Base-by-base conservation (phyloP, 495 filamentous ascomycete genomes). In the Xylaria venustula region DNA sequence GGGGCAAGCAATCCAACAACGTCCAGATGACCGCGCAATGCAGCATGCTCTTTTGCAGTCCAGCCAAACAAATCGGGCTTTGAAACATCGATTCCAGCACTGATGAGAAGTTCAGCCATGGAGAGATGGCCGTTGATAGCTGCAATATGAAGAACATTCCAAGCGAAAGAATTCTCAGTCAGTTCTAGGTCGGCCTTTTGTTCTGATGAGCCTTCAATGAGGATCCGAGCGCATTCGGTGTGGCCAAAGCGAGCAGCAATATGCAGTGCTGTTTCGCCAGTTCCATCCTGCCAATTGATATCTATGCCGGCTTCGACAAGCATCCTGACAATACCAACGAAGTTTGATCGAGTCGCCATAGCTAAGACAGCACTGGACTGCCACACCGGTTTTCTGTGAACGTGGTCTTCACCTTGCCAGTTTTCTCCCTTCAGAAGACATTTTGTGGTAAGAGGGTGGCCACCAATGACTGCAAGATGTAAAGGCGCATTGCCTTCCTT, bases 11-110 rank as follows among this genome's bases (percentile, higher is more conserved):
- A 81, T 25, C 81, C 80, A 8, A 91, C 90, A 62, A 97, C 91
- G 3, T 81, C 75, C 40, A 97, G 77, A 68, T 98, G 92, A 0
- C 94, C 94, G 65, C 94, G 77, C 36, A 98, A 75, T 0, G 90
- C 88, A 4, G 94, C 94, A 75, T 98, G 94, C 69, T 98, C 94
- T 75, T 87, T 91, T 2, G 93, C 87, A 1, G 91, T 96, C 95
- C 95, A 98, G 7, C 94, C 94, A 50, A 92, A 97, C 2, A 86
- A 86, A 71, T 98, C 94, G 8, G 75, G 71, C 48, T 81, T 85
- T 52, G 88, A 86, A 14, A 92, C 68, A 51, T 94, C 84, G 1
- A 89, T 89, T 0, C 90, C 90, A 26, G 89, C 88, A 23, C 85
- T 82, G 44, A 97, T 80, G 9, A 98, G 80, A 23, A 87, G 72